Base-by-base conservation (phyloP, 2,329 filamentous ascomycete species). In the Fusarium sororula region DNA sequence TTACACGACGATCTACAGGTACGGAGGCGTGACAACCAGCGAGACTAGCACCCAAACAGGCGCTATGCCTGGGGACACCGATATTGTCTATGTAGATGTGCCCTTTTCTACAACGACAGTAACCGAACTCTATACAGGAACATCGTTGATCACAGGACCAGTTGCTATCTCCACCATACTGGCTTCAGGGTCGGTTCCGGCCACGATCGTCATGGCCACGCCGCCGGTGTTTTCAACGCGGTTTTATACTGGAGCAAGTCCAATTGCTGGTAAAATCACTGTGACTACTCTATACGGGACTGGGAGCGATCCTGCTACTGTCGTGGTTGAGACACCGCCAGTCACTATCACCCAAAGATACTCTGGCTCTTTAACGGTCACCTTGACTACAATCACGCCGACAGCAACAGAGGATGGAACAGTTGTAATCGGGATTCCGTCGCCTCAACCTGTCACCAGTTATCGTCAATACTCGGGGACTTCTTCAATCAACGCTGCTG, bases 401-500 rank as follows among this genome's bases (percentile, higher is more conserved):
- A 68, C 45, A 2, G 47, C n/a, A 0, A 8, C n/a, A 5, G 41
- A 44, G n/a, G 41, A 44, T 44, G 41, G 41, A 18, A 44, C 41
- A 0, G 41, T 44, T 1, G 6, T 44, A 7, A 44, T 44, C n/a
- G 41, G 41, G 5, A 44, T 44, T 44, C 41, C 41, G 2, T 44
- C 45, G 1, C 59, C 39, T 8, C 26, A 44, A 1, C 17, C 59
- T 5, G 53, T 67, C 2, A 68, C 63, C 9, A 68, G 35, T 2
- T 67, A 47, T 2, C 54, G 41, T 4, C 41, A 24, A 9, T 68
- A 68, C 6, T 53, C 39, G 12, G 65, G 65, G 6, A 67, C 65
- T 12, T 44, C 41, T 8, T 5, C 41, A 8, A 24, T 24, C 15
- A 24, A 17, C n/a, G 41, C 0, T 1, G 41, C 41, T 44, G 4